Evolutionary conservation across 2,329 filamentous ascomycete species (phyloP).

Genomic region (Alternaria brassicicola): DNA sequence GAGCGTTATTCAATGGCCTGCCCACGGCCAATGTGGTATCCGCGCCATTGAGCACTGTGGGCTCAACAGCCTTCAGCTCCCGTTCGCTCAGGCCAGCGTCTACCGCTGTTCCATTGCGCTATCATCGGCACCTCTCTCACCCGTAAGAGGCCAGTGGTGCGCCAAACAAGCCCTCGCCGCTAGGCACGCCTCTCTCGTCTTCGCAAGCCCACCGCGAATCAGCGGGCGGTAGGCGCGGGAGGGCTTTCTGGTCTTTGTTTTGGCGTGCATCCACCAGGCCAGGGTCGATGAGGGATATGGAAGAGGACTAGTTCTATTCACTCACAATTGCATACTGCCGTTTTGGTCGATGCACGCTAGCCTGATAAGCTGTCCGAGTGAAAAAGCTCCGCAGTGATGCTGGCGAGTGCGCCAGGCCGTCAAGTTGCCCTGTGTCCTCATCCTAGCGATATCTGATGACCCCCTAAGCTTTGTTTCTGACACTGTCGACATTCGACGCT

Average conservation of each 20-base stretch:
- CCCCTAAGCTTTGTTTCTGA: conserved; percentile 10
- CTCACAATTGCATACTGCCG: conserved; percentile 34
- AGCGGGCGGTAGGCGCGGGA: conserved; percentile 35
- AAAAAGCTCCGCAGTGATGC: conserved; percentile 24
- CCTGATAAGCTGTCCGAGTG: conserved; percentile 22
- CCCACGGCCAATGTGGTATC: conserved; percentile 23
- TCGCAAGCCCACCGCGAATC: conserved; percentile 33
- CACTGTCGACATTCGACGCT: conserved; percentile 7
- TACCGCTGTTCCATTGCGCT: conserved; percentile 18
- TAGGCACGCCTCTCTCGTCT: conserved; percentile 24
- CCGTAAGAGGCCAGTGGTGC: conserved; percentile 23
- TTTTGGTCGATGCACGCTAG: conserved; percentile 26
- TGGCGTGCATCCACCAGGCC: conserved; percentile 30
- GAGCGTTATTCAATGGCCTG: conserved; percentile 20
- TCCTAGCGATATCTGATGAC: conserved; percentile 2
- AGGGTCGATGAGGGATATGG: conserved; percentile 13
- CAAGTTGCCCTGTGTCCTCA: conserved; percentile 15
- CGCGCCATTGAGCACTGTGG: conserved; percentile 16
- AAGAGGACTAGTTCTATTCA: conserved; percentile 24
- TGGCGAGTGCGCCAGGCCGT: conserved; percentile 27
- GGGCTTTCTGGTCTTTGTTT: conserved; percentile 33
- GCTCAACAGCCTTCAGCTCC: conserved; percentile 13
- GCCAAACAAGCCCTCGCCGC: conserved; percentile 22
- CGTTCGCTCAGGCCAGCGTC: conserved; percentile 18
- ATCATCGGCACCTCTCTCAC: conserved; percentile 24